Percentiles rank a stretch among this genome's conserved stretches.
These are phyloP conservation scores for Trametes hirsuta DNA, from an alignment of 1,284 basidiomycete genomes.

Conservation along the genomic window DNA sequence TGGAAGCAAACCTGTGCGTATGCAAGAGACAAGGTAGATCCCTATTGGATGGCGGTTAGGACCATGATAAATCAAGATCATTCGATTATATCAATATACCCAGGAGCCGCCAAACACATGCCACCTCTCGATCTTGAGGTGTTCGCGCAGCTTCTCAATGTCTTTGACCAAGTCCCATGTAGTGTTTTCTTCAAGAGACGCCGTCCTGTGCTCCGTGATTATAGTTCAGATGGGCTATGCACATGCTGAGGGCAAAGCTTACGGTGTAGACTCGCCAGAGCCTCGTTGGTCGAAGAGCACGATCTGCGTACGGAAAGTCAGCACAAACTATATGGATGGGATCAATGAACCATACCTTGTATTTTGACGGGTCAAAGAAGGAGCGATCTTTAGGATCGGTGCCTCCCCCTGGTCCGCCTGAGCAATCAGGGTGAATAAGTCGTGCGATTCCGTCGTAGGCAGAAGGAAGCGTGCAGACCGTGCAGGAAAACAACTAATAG, in stretches of 20 bases:
- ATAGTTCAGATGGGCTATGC: background rate
- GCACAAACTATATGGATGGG: background rate
- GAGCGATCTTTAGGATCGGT: slow-evolving; percentile 65
- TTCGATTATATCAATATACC: slow-evolving; percentile 46
- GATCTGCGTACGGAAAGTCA: slow-evolving; percentile 47
- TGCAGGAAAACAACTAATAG: slow-evolving; percentile 80
- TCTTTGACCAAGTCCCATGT: slow-evolving; percentile 95
- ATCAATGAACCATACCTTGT: slow-evolving; percentile 56
- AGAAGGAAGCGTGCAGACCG: slow-evolving; percentile 42
- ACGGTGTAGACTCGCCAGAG: slow-evolving; percentile 85
- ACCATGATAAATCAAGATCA: background rate
- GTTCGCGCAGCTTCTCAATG: slow-evolving; percentile 80
- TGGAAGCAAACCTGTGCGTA: slow-evolving; percentile 72
- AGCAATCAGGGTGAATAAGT: background rate
- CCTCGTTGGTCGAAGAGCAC: slow-evolving; percentile 86
- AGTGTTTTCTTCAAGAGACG: slow-evolving; percentile 85
- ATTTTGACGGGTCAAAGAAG: slow-evolving; percentile 85
- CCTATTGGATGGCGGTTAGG: slow-evolving; percentile 48
- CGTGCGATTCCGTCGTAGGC: background rate
- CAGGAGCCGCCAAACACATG: slow-evolving; percentile 92
- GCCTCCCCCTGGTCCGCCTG: slow-evolving; percentile 80
- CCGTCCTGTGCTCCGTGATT: slow-evolving; percentile 49
- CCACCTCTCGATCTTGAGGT: slow-evolving; percentile 78
- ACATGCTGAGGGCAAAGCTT: slow-evolving; percentile 29
- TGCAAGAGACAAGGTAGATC: slow-evolving; percentile 86